A percentile compares a stretch with the other conserved stretches of the same genome.
These are phyloP conservation scores for Colletotrichum kahawae DNA, from an alignment of 2,329 filamentous ascomycete species.

Conservation along the genomic window DNA sequence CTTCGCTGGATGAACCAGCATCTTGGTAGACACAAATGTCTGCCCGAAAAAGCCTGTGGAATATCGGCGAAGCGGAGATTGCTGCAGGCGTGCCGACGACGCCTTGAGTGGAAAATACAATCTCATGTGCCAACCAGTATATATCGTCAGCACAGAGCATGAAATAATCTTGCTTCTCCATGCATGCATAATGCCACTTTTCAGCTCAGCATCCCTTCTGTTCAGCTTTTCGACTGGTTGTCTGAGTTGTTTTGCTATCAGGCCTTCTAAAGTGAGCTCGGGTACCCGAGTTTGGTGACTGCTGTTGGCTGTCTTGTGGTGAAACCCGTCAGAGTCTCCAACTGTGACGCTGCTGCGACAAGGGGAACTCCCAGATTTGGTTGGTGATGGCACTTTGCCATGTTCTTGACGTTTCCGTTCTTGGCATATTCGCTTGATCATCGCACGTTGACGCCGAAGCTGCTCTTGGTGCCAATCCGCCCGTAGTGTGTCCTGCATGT, in stretches of 20 bases:
- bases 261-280: not conserved
- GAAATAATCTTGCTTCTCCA: not conserved
- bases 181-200: not conserved
- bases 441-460: not conserved
- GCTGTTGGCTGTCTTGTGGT: not conserved
- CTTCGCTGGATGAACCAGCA: not conserved
- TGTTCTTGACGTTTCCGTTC: not conserved
- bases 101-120: not conserved
- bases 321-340: not conserved
- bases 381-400: not conserved
- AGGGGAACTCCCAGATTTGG: accelerated
- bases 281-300: not conserved
- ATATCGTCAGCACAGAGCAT: not conserved
- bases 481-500: not conserved
- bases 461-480: not conserved
- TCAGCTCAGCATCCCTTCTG: not conserved
- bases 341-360: not conserved
- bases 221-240: not conserved
- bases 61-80: not conserved
- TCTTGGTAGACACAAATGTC: not conserved
- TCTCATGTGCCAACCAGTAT: not conserved
- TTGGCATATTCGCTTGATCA: not conserved
- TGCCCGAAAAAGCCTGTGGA: not conserved
- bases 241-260: not conserved
- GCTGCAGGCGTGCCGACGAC: not conserved